phyloP scores from a whole-genome alignment of 306 rosid species.

The Phaseolus lunatus region DNA sequence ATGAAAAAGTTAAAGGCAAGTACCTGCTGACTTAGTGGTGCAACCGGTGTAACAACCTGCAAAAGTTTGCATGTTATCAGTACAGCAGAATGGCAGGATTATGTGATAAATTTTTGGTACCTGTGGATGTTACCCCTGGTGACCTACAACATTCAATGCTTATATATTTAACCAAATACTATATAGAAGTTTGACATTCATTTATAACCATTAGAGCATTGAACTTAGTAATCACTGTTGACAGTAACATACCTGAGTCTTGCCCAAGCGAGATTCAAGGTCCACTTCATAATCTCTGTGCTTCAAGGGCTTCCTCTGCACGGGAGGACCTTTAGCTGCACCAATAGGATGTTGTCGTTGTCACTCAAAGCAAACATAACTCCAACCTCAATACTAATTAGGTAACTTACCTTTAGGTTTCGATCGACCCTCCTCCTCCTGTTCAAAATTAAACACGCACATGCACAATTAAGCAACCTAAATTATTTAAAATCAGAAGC shows the following conservation, averaged over 20 bases:
- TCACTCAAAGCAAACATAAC: constrained; percentile 17
- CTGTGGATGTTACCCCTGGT: background rate
- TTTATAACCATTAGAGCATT: constrained; percentile 1
- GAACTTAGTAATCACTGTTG: background rate
- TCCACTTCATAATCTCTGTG: constrained; percentile 97
- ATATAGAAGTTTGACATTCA: background rate
- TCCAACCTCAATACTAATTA: constrained; percentile 1
- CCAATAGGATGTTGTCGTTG: constrained; percentile 8
- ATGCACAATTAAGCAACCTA: background rate
- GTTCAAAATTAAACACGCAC: constrained; percentile 34
- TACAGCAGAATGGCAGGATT: background rate
- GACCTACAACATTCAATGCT: constrained; percentile 2
- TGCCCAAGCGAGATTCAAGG: constrained; percentile 95
- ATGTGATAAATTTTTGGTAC: background rate
- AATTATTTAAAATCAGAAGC: constrained; percentile 2
- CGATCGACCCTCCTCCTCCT: constrained; percentile 68
- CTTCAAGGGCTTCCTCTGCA: constrained; percentile 93
- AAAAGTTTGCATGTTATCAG: constrained; percentile 40
- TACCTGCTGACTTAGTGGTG: constrained; percentile 99
- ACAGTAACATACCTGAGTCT: constrained; percentile 71
- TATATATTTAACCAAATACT: background rate
- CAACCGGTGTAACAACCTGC: constrained; percentile 99
- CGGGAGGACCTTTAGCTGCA: constrained; percentile 84
- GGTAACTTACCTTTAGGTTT: constrained; percentile 72
- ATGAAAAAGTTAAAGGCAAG: background rate